Evolutionary conservation across 2,329 filamentous ascomycete species (phyloP).

Genomic region (Trichoderma sp.): DNA sequence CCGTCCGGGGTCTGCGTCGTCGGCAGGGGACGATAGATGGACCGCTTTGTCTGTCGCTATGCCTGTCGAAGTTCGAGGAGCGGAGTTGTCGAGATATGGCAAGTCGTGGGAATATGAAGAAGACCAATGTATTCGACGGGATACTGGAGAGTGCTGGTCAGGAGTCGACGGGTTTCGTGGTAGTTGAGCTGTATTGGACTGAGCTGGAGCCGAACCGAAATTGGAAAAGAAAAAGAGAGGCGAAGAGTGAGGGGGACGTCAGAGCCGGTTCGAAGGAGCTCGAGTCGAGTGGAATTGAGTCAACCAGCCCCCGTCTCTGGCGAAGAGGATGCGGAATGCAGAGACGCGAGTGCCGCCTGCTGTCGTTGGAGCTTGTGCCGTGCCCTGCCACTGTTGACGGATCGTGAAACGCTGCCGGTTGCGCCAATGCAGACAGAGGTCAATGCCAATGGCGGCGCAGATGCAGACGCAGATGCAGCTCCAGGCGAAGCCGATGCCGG

Average conservation of each 20-base stretch:
- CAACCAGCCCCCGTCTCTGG: constrained; percentile 1
- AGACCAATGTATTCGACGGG: neutral
- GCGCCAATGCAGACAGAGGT: too few relatives aligned
- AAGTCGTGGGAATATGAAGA: neutral
- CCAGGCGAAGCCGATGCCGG: neutral
- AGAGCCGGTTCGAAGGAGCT: neutral
- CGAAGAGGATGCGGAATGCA: too few relatives aligned
- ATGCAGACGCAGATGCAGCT: neutral
- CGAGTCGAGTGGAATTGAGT: neutral
- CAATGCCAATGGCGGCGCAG: constrained; percentile 3
- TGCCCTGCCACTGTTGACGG: too few relatives aligned
- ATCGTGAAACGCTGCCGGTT: too few relatives aligned
- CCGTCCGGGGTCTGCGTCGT: neutral
- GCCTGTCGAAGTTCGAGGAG: neutral
- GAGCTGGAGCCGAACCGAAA: neutral
- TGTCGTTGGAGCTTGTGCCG: too few relatives aligned
- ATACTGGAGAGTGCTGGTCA: neutral
- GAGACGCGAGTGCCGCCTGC: too few relatives aligned
- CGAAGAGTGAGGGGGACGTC: constrained; percentile 12
- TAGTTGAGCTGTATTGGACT: neutral
- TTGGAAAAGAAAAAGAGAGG: constrained; percentile 7
- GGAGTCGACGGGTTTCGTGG: neutral
- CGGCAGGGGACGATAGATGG: neutral
- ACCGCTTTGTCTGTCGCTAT: too few relatives aligned
- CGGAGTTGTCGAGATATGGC: neutral